Base-by-base conservation (phyloP, 495 filamentous ascomycete genomes). In the Penicillium longicatenatum region DNA sequence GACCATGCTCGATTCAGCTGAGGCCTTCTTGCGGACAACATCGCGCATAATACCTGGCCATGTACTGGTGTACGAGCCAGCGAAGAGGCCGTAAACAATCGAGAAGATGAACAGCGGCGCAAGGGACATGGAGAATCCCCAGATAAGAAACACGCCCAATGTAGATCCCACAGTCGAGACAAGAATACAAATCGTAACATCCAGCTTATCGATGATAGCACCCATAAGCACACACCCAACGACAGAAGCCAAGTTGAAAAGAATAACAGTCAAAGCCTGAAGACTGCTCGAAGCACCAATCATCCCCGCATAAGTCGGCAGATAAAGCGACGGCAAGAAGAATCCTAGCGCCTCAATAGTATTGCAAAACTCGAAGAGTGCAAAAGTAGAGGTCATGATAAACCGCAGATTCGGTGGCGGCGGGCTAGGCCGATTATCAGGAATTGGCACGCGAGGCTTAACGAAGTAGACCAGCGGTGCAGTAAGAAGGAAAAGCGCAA, bases 21-120 rank as follows among this genome's bases (percentile, higher is more conserved):
- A 68, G n/a, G 59, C 45, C 33, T 70, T 63, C 45, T 69, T 67
- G 43, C 59, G 51, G 24, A 73, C 68, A 11, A 87, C 64, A 37
- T 79, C 74, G n/a, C 70, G 74, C 58, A 83, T 81, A 31, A 84
- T 76, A 5, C 81, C 87, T 0, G 81, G 74, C 80, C 84, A 87
- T 1, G 79, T 81, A 2, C 72, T 74, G 3, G 75, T 75, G 54
- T 78, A 85, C 0, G 76, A 76, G 0, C 85, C 85, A 0, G 84
- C 86, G 60, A 85, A 87, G 5, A 87, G 63, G 1, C 88, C 88
- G 58, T 86, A 89, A 2, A 83, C 50, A 14, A 90, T 58, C 14
- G 73, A 78, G 58, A 89, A 89, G 14, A 83, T 49, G 50, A 79
- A 83, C 20, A 89, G 65, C 29, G 80, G 70, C 0, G 83, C 65